Evolutionary conservation across 768 basidiomycete species (phyloP), one percentile per base, ranked within the genome.

Genomic region (Pleurotus salmoneostramineus): DNA sequence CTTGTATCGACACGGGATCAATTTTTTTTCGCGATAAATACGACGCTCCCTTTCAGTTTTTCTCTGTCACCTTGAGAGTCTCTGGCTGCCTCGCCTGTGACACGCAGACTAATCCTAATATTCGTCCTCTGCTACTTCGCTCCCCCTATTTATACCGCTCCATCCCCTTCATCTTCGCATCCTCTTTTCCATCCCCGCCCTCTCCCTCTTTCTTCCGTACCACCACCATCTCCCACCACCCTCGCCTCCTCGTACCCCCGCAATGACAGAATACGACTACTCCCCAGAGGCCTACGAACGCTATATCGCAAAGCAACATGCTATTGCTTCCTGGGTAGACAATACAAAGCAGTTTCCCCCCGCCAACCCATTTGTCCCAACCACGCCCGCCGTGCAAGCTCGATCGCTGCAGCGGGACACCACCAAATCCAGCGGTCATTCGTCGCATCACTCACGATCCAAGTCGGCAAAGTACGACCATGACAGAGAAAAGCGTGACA

Each of bases 231-330:
- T 8, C 32, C 50, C 8, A 33, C 36, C 35, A 10, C 27, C 44
- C 17, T 17, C 44, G 12, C 44, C 44, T 45, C 44, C 14, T 45
- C 12, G 17, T 17, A 42, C 21, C 40, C 15, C 46, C 11, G 49
- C 57, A n/a, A 62, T 62, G 61, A 62, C 61, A 45, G 61, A 62
- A 42, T 62, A 62, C 58, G 61, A 62, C 58, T 62, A 59, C 37
- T 62, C 61, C 10, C 61, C 61, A 17, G 58, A 59, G 17, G 61
- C 61, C 4, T 51, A 46, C 55, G 55, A 59, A 37, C 52, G 58
- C n/a, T 54, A 50, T 50, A 44, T 56, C 17, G 55, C 44, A 2
- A 62, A 59, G 15, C 61, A 62, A 44, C 34, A 49, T 31, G 37
- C 50, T 17, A 58, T 62, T 14, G 50, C 61, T 5, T 31, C 43